Base-by-base conservation (phyloP, 495 filamentous ascomycete genomes). In the Neurospora sp. region DNA sequence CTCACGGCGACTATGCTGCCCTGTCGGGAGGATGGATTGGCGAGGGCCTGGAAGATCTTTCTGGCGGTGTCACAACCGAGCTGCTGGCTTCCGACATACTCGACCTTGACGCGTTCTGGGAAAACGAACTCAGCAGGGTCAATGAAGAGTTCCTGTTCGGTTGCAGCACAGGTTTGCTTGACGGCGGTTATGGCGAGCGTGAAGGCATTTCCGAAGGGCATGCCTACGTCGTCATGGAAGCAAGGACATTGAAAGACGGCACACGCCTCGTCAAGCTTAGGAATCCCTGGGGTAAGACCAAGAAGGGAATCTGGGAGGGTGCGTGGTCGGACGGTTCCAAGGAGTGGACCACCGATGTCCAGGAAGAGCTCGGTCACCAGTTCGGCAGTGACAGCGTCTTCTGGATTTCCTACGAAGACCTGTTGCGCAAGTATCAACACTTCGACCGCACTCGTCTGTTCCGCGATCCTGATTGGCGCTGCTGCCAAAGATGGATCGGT, bases 381-480 rank as follows among this genome's bases (percentile, higher is more conserved):
- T 98, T 97, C 79, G 94, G 95, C 48, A 91, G 96, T 77, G 95
- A 97, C 80, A 94, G 93, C 10, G 91, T 87, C 70, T 90, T 89
- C 75, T 90, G 88, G 88, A 90, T 90, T 75, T 81, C 85, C 12
- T 97, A 94, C 77, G 87, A 92, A 54, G 95, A 98, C 77, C 87
- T 98, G 44, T 85, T 97, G 4, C 89, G 90, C 75, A 93, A 95
- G 77, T 98, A 94, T 75, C 89, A 90, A 72, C 89, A 90, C 75
- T 92, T 98, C 70, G 92, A 96, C 78, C 90, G 93, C n/a, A 97
- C 94, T 1, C 89, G 95, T 20, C 88, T 98, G 0, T 97, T 98
- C 79, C 90, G 90, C 8, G 85, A 90, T 14, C 79, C 81, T 11
- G 89, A 92, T 69, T 98, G 95, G 95, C 89, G 88, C 12, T 89